These are phyloP conservation scores for Chlorella sp. DNA, from an alignment of 139 green algal species.

Conservation along the genomic window DNA sequence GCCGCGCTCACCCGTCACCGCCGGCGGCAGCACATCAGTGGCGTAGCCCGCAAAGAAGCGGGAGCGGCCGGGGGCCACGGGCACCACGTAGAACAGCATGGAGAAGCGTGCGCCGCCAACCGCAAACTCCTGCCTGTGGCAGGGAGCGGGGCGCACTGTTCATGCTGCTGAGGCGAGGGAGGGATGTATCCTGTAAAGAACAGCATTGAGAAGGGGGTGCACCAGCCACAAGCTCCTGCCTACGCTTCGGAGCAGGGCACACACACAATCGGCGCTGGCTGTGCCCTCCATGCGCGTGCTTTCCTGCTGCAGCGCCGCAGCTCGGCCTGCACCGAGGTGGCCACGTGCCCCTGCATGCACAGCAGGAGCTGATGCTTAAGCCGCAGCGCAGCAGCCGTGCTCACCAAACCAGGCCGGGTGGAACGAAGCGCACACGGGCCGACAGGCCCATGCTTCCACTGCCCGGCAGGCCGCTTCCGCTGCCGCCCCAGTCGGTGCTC, in stretches of 20 bases:
- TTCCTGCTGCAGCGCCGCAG: too few species aligned
- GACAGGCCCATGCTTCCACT: neutral
- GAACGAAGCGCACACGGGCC: constrained; percentile 6
- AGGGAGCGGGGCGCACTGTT: neutral
- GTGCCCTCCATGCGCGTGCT: too few species aligned
- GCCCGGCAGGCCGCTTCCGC: neutral
- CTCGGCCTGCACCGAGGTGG: neutral
- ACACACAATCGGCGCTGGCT: too few species aligned
- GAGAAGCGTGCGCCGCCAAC: neutral
- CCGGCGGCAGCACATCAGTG: neutral
- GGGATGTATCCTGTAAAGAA: too few species aligned
- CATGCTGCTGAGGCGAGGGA: too few species aligned
- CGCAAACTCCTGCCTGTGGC: constrained; percentile 21
- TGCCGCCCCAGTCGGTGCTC: neutral
- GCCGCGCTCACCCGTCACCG: neutral
- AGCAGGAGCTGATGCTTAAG: too few species aligned
- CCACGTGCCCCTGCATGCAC: neutral
- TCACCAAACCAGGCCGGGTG: constrained; percentile 20
- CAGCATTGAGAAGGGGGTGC: neutral
- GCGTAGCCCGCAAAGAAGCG: constrained; percentile 23
- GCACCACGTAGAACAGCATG: constrained; percentile 29
- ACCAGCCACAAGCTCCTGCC: neutral
- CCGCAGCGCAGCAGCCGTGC: too few species aligned
- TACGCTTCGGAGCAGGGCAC: too few species aligned
- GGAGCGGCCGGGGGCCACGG: neutral